These are phyloP conservation scores for Penicillium pulvis DNA, from an alignment of 495 filamentous ascomycete species.

Conservation along the genomic window DNA sequence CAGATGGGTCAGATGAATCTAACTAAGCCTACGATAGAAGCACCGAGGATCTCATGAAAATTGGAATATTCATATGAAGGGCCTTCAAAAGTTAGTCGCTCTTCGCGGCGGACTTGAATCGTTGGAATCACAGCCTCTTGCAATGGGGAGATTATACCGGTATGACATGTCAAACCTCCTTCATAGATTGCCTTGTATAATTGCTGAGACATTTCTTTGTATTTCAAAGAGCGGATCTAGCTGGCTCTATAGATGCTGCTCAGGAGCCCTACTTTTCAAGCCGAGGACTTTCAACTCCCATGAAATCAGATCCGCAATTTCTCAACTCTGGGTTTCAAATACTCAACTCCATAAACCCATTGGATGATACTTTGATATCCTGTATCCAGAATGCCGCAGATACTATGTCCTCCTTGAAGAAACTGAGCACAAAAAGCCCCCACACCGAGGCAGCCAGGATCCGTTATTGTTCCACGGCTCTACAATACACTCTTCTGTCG, in stretches of 20 bases:
- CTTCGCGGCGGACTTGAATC: constrained; percentile 2
- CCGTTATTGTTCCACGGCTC: constrained; percentile 4
- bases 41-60: constrained; percentile 5
- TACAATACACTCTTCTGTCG: constrained; percentile 8
- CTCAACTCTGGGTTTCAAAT: background rate
- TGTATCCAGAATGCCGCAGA: background rate
- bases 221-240: constrained; percentile 8
- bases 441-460: constrained; percentile 4
- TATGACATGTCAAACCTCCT: background rate
- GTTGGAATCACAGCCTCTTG: constrained; percentile 8
- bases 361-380: background rate
- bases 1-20: background rate
- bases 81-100: constrained; percentile 5
- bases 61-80: constrained; percentile 12
- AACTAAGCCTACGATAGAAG: background rate
- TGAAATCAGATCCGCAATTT: background rate
- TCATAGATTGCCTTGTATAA: background rate
- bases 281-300: background rate
- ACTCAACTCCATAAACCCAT: background rate
- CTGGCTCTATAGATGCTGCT: constrained; percentile 9
- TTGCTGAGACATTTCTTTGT: background rate
- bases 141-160: constrained; percentile 7
- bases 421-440: background rate
- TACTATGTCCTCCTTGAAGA: background rate
- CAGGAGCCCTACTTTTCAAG: constrained; percentile 3